Evolutionary conservation across 768 basidiomycete species (phyloP), one percentile per base, ranked within the genome.

Genomic region (Pisolithus marmoratus): DNA sequence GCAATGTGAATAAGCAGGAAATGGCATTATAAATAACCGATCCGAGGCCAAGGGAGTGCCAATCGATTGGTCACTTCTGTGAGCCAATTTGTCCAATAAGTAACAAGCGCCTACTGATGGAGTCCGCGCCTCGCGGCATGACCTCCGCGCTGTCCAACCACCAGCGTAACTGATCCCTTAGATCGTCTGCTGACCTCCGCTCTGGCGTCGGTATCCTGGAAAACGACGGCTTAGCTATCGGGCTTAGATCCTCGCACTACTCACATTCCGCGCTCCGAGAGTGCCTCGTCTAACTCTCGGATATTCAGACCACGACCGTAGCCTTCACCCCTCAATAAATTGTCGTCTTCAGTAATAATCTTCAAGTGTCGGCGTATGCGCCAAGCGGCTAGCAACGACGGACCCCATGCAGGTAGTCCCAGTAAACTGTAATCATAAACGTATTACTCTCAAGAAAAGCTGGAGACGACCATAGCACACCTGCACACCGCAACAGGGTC

Each of bases 231-330:
- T 9, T 15, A 15, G 38, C 8, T 12, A n/a, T 17, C 15, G 15
- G 34, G 22, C 7, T 23, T 27, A 31, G 31, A 8, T 20, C 42
- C 5, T 19, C n/a, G 4, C 8, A 34, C 15, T 17, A 75, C 87
- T 63, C 63, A 91, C 90, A 90, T 75, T 60, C 86, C 90, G 53
- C 90, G 83, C 64, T 90, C 89, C 53, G 78, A 72, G 14, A 92
- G 73, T 4, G 87, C 84, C 50, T 87, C 79, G 26, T 74, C 70
- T 6, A 90, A 70, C 56, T 85, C 85, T 4, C 72, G 70, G 19
- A 70, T 62, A 3, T 79, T 78, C 42, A 93, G 64, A 29, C 63
- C 60, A 22, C 68, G 64, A 2, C 72, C 71, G 29, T 68, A 58
- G 27, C 69, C 71, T 58, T 85, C 84, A 34, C 71, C 72, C 14